These are phyloP conservation scores for Aureobasidium musti DNA, from an alignment of 2,329 filamentous ascomycete species.

Conservation along the genomic window DNA sequence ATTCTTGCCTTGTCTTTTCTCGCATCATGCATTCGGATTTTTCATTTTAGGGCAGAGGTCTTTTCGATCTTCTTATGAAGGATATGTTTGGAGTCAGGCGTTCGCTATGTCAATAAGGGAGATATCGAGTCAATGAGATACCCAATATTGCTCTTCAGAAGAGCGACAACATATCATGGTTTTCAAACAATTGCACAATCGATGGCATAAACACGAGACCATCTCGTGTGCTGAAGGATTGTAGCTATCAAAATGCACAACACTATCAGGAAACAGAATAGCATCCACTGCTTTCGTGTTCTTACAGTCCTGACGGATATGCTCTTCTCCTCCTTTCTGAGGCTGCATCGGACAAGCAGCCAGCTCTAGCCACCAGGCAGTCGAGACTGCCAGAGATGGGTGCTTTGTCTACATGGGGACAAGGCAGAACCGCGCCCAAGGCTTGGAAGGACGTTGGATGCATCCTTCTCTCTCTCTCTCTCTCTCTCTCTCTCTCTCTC, in stretches of 20 bases:
- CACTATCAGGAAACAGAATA: no score
- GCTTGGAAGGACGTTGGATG: conserved; percentile 74
- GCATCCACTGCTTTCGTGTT: no score
- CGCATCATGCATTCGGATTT: background rate
- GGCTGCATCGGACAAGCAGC: conserved; percentile 75
- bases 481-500: no score
- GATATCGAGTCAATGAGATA: conserved; percentile 1
- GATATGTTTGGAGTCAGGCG: background rate
- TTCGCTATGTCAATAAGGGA: background rate
- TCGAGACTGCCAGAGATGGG: conserved; percentile 62
- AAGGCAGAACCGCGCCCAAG: conserved; percentile 64
- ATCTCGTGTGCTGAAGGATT: no score
- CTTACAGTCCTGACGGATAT: conserved; percentile 59
- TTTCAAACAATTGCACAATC: background rate
- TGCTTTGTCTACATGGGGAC: conserved; percentile 68
- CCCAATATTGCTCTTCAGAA: background rate
- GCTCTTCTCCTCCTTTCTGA: conserved; percentile 81
- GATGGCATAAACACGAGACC: no score
- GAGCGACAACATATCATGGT: background rate
- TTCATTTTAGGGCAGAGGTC: background rate
- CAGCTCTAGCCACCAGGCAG: conserved; percentile 65
- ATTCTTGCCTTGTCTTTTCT: background rate
- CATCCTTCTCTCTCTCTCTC: conserved; percentile 60
- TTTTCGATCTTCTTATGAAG: background rate
- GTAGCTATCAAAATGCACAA: no score